A percentile compares a stretch with the other conserved stretches of the same genome.
phyloP scores from a whole-genome alignment of 345 rosid genomes.

The Syzygium oleosum region DNA sequence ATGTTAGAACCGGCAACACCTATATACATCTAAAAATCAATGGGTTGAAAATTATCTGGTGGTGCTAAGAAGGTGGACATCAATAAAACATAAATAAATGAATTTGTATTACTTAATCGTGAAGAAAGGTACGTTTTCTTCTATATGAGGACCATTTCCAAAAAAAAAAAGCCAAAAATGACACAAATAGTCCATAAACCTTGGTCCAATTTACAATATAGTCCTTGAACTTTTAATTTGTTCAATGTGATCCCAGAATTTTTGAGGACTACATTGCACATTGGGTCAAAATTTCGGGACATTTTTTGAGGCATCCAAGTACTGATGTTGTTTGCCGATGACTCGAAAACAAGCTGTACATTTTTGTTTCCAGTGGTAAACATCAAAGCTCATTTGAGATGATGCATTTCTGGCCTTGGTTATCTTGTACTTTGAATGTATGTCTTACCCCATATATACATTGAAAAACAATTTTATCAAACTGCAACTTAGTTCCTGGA shows the following conservation, averaged over 20 bases:
- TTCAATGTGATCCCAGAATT: too few relatives aligned
- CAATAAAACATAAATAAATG: neutral
- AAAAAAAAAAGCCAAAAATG: neutral
- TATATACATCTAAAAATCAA: neutral
- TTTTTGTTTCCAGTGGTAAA: neutral
- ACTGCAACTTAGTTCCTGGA: too few relatives aligned
- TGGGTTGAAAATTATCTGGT: neutral
- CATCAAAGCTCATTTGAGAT: neutral
- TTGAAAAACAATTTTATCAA: neutral
- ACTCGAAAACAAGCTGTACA: neutral
- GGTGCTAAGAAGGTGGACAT: neutral
- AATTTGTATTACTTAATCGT: neutral
- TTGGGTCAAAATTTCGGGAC: too few relatives aligned
- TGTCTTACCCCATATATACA: neutral
- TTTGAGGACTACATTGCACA: rapidly evolving
- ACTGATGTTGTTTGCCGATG: neutral
- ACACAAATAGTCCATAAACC: too few relatives aligned
- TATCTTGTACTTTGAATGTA: neutral
- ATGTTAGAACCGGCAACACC: neutral
- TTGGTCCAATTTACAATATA: too few relatives aligned
- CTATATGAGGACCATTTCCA: too few relatives aligned
- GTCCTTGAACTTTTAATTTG: too few relatives aligned
- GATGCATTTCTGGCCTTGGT: neutral
- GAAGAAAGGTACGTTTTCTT: too few relatives aligned
- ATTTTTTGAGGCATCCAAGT: neutral